Conservation (phyloP, 495 filamentous ascomycete genomes). For the Penicillium antarcticum region DNA sequence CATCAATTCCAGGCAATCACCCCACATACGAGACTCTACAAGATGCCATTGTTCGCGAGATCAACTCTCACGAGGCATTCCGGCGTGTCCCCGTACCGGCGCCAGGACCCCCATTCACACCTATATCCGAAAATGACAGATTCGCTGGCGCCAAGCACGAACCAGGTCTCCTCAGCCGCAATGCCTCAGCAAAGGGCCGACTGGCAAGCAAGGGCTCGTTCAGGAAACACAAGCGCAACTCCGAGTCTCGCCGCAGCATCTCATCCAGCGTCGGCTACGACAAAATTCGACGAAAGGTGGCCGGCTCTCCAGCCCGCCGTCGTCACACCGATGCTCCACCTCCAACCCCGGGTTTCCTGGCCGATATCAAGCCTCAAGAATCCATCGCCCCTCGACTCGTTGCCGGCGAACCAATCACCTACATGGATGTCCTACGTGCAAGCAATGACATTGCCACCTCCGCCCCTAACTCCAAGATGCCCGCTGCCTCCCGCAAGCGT, state of each 20-base stretch:
- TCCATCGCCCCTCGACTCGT: background rate
- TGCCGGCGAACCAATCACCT: conserved; percentile 25
- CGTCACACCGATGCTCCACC: conserved; percentile 42
- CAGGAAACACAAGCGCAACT: conserved; percentile 29
- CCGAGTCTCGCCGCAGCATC: conserved; percentile 33
- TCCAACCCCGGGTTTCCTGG: conserved; percentile 32
- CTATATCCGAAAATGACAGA: conserved; percentile 23
- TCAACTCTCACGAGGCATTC: conserved; percentile 49
- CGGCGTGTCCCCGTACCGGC: conserved; percentile 33
- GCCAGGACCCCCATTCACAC: conserved; percentile 37
- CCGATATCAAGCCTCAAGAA: conserved; percentile 16
- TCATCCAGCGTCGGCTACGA: conserved; percentile 29
- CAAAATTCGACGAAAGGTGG: conserved; percentile 16
- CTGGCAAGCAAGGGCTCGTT: conserved; percentile 33
- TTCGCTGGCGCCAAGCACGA: conserved; percentile 11
- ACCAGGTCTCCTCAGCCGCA: conserved; percentile 18
- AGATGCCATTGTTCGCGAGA: conserved; percentile 46
- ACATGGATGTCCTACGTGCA: conserved; percentile 34
- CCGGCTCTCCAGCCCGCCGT: conserved; percentile 23
- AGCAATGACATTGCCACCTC: conserved; percentile 8
- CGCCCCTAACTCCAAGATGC: background rate
- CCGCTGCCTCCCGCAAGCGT: conserved; percentile 5
- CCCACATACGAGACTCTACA: conserved; percentile 45
- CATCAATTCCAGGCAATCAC: conserved; percentile 28
- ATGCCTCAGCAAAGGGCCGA: conserved; percentile 14